Evolutionary conservation across 2,329 filamentous ascomycete genomes (phyloP), one percentile per base, ranked within the genome.

Genomic region (Didymella sp.): DNA sequence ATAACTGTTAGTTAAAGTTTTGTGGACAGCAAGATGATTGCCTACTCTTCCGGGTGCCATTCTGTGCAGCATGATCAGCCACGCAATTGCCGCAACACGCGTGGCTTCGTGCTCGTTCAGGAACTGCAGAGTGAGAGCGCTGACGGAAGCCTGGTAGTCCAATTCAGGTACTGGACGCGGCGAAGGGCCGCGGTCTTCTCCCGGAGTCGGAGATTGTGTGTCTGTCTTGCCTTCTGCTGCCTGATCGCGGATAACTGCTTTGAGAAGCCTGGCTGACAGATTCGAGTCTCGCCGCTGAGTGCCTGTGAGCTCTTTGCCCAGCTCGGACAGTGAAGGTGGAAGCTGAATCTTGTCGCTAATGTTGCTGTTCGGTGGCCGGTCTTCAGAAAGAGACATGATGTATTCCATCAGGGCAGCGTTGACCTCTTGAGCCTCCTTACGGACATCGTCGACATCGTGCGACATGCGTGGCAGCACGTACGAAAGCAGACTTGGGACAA

Each of bases 51-150:
- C 86, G 0, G 95, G 95, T 3, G 95, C 94, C 80, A 97, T 98
- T 62, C 91, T 87, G 74, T 99, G 95, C 37, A 99, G 83, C 94
- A 98, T 98, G 56, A 98, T 95, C 54, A 99, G 84, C 95, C 95
- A 99, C 6, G 91, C 94, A 59, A 99, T 81, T 15, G 95, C 93
- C 33, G 93, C 94, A 25, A 98, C 93, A 59, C 95, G 87, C 2
- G 95, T 99, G 25, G 91, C 92, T 79, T 99, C 96, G 71, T 98
- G 92, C 68, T 99, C 94, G 70, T 99, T 97, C 49, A 99, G 80
- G 70, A 99, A 98, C 50, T 98, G 87, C 7, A 98, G 79, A 0
- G 94, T 99, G 37, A 99, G 83, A 8, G 94, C 95, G 75, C 89
- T 96, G 45, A 99, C 95, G 5, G 95, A 93, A 17, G 92, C 92